phyloP scores from a whole-genome alignment of 2,329 filamentous ascomycete genomes.

The Alternaria dauci region DNA sequence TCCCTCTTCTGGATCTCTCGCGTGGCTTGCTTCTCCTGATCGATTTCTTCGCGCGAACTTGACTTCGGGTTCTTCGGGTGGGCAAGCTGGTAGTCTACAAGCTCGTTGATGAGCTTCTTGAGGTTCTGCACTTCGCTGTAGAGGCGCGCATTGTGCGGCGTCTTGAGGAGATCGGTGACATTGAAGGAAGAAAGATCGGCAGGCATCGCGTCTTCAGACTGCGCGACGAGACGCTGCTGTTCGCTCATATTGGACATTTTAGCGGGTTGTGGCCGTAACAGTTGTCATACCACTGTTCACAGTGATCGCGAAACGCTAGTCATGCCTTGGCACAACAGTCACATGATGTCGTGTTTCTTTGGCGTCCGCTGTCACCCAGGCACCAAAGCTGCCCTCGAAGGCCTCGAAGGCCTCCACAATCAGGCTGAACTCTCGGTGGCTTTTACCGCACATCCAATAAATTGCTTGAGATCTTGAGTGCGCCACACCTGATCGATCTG shows the following conservation, averaged over 20 bases:
- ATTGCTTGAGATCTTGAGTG: neutral
- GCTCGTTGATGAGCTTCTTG: conserved; percentile 41
- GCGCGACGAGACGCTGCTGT: conserved; percentile 2
- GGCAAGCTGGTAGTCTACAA: conserved; percentile 43
- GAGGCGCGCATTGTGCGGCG: conserved; percentile 41
- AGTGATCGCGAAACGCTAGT: neutral
- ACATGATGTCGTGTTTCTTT: conserved; percentile 6
- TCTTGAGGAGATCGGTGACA: conserved; percentile 38
- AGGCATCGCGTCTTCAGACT: conserved; percentile 17
- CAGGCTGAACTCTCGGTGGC: neutral
- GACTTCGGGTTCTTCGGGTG: conserved; percentile 35
- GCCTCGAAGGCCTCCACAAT: neutral
- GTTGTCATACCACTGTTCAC: neutral
- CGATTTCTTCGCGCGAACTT: conserved; percentile 31
- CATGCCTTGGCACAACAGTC: neutral
- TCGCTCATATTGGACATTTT: conserved; percentile 16
- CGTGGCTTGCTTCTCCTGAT: conserved; percentile 34
- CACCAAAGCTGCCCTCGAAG: neutral
- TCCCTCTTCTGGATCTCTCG: conserved; percentile 57
- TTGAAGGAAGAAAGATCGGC: conserved; percentile 33
- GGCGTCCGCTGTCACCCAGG: neutral
- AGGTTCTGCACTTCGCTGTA: conserved; percentile 45
- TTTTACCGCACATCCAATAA: neutral
- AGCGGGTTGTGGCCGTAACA: neutral
- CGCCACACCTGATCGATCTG: conserved; percentile 1